Percentiles rank a stretch among this genome's conserved stretches.
phyloP scores from a whole-genome alignment of 2,329 filamentous ascomycete genomes.

The Hymenoscyphus fraxineus region DNA sequence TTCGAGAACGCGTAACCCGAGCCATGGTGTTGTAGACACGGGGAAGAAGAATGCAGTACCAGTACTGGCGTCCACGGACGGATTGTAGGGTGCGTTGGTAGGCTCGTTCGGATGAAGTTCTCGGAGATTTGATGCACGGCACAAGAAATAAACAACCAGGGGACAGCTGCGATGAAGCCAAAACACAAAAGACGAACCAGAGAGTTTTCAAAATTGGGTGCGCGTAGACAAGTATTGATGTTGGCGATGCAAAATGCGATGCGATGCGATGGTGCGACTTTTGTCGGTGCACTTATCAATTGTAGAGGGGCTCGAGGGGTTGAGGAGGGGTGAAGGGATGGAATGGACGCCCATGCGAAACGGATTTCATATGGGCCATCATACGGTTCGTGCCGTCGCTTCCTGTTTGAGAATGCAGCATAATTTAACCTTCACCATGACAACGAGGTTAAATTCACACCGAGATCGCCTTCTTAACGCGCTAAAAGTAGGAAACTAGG shows the following conservation, averaged over 20 bases:
- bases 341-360: constrained; percentile 11
- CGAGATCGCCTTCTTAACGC: too few relatives aligned
- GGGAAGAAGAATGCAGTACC: not conserved
- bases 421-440: not conserved
- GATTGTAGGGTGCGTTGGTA: not conserved
- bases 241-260: constrained; percentile 14
- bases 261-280: constrained; percentile 17
- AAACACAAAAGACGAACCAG: constrained; percentile 12
- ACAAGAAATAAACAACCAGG: constrained; percentile 1
- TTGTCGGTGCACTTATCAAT: constrained; percentile 29
- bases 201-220: constrained; percentile 6
- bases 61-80: not conserved
- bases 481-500: too few relatives aligned
- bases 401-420: not conserved
- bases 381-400: not conserved
- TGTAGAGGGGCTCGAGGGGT: constrained; percentile 2
- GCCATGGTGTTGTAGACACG: constrained; percentile 26
- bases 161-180: constrained; percentile 3
- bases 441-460: not conserved
- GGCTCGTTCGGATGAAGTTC: constrained; percentile 7
- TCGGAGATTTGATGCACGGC: constrained; percentile 6
- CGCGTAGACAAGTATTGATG: constrained; percentile 17
- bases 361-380: not conserved
- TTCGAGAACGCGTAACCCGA: constrained; percentile 33
- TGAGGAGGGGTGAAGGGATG: constrained; percentile 13